phyloP scores from a whole-genome alignment of 768 basidiomycete genomes.

The Hemileccinum rubropunctum region DNA sequence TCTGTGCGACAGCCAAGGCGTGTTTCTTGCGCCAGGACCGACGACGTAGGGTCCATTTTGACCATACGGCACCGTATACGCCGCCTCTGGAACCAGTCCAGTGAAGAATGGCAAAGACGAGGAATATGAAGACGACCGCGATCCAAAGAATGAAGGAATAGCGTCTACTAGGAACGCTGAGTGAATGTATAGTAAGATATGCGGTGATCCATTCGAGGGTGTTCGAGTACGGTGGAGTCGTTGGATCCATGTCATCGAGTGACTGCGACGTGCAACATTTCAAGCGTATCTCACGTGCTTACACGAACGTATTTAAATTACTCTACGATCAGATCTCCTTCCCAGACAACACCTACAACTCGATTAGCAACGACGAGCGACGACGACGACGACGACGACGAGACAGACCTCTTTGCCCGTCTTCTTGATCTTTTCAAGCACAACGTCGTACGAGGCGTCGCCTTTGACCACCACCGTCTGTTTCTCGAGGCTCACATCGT shows the following conservation, averaged over 20 bases:
- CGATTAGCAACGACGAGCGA: background rate
- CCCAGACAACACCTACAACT: conserved; percentile 45
- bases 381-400: background rate
- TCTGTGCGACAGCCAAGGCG: conserved; percentile 33
- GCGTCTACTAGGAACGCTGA: conserved; percentile 49
- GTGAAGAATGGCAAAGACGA: conserved; percentile 42
- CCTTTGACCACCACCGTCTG: conserved; percentile 74
- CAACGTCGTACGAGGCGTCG: conserved; percentile 55
- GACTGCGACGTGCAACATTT: too few species aligned
- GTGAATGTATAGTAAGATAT: conserved; percentile 55
- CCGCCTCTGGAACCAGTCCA: conserved; percentile 42
- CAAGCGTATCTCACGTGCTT: too few species aligned
- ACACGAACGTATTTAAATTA: too few species aligned
- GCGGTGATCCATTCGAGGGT: conserved; percentile 52
- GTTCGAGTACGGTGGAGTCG: conserved; percentile 41
- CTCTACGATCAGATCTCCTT: conserved; percentile 12
- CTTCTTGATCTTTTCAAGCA: conserved; percentile 78
- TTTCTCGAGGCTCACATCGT: conserved; percentile 58
- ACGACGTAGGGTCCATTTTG: conserved; percentile 55
- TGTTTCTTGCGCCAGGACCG: conserved; percentile 56
- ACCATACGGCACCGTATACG: conserved; percentile 50
- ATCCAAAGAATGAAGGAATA: conserved; percentile 63
- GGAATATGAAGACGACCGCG: conserved; percentile 40
- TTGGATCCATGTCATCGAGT: conserved; percentile 35
- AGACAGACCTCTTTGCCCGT: conserved; percentile 81